phyloP scores from a whole-genome alignment of 2,329 filamentous ascomycete species.

The Colletotrichum higginsianum region DNA sequence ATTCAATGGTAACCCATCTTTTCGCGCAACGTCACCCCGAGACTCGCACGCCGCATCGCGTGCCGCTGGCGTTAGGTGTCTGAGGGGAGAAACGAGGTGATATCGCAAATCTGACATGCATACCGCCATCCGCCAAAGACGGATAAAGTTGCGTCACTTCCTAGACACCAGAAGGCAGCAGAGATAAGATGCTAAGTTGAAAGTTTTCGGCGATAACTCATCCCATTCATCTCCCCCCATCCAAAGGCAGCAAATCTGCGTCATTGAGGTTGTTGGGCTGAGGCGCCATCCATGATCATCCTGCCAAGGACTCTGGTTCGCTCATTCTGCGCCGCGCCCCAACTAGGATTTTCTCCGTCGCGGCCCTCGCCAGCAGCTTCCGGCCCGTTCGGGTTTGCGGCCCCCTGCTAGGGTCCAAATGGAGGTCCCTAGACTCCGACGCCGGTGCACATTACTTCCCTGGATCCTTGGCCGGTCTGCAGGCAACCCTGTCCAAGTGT shows the following conservation, averaged over 20 bases:
- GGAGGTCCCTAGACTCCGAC: slow-evolving; percentile 19
- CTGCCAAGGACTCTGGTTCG: slow-evolving; percentile 4
- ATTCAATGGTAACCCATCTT: not conserved
- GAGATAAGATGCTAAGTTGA: slow-evolving; percentile 30
- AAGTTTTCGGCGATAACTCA: not conserved
- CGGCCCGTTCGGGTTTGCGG: slow-evolving; percentile 26
- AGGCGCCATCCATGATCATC: not conserved
- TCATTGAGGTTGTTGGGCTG: slow-evolving; percentile 24
- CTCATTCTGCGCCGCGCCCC: slow-evolving; percentile 8
- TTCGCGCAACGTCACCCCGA: not conserved
- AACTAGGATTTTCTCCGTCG: slow-evolving; percentile 21
- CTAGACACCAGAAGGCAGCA: not conserved
- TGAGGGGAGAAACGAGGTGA: slow-evolving; percentile 5
- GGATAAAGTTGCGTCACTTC: not conserved
- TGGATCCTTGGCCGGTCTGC: slow-evolving; percentile 16
- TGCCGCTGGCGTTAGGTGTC: not conserved
- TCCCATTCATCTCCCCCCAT: not conserved
- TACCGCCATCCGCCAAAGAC: not conserved
- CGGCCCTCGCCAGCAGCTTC: slow-evolving; percentile 32
- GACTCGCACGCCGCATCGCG: not conserved
- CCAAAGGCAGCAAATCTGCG: slow-evolving; percentile 12
- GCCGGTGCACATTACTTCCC: slow-evolving; percentile 21
- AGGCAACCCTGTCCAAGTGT: slow-evolving; percentile 5
- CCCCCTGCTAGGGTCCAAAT: slow-evolving; percentile 29
- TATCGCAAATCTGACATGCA: slow-evolving; percentile 36